These are phyloP conservation scores for Thelonectria olida DNA, from an alignment of 2,329 filamentous ascomycete species.

Conservation along the genomic window DNA sequence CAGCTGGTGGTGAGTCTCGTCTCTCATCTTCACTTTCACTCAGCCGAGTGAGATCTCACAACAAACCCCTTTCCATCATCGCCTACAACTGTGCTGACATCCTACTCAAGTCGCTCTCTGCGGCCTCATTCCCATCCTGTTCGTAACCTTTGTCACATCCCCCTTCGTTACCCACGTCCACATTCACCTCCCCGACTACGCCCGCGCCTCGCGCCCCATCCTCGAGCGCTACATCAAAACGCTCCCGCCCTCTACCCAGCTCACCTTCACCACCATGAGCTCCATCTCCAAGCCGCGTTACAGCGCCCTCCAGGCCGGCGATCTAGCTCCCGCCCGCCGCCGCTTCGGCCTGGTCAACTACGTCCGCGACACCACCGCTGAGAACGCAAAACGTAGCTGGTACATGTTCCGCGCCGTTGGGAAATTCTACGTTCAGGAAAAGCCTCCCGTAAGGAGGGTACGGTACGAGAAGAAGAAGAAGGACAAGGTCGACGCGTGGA, in stretches of 20 bases:
- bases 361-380: constrained; percentile 46
- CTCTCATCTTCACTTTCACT: not conserved
- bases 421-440: constrained; percentile 51
- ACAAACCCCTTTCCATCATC: no score
- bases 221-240: constrained; percentile 61
- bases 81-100: constrained; percentile 6
- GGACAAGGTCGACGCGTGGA: constrained; percentile 49
- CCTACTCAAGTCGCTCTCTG: constrained; percentile 61
- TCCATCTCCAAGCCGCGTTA: constrained; percentile 63
- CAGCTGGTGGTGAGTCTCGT: constrained; percentile 48
- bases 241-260: constrained; percentile 55
- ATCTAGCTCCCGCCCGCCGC: constrained; percentile 43
- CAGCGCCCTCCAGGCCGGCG: constrained; percentile 52
- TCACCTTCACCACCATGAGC: constrained; percentile 66
- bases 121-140: constrained; percentile 71
- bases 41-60: no score
- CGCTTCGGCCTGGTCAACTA: constrained; percentile 54
- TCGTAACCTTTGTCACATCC: constrained; percentile 70
- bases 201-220: constrained; percentile 66
- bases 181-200: constrained; percentile 72
- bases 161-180: constrained; percentile 80
- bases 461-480: constrained; percentile 40
- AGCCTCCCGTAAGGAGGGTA: constrained; percentile 26
- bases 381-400: constrained; percentile 49
- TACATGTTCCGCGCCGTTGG: constrained; percentile 51